Evolutionary conservation across 768 basidiomycete genomes (phyloP), one percentile per base, ranked within the genome.

Genomic region (Glaciozyma antarctica): DNA sequence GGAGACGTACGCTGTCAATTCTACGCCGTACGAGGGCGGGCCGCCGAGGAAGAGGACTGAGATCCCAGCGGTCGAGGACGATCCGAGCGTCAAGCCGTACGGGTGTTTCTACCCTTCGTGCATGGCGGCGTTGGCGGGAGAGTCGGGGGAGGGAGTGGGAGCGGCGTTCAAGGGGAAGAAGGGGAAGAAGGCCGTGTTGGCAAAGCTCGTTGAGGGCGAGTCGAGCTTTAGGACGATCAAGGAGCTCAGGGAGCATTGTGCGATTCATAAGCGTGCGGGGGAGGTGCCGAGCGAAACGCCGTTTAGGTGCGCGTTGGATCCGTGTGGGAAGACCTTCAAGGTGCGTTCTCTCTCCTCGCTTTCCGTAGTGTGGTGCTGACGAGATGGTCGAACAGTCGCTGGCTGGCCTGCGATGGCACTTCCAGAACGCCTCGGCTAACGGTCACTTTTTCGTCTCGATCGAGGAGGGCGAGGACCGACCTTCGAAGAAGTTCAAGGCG

Each of bases 281-380:
- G 44, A 26, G 44, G 52, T n/a, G 22, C 3, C 38, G 32, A 55
- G 53, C 30, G 66, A 71, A 43, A 53, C 62, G 59, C 70, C 70
- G 54, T 71, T 63, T 45, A 24, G 70, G 51, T 71, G 70, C 21
- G 66, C 70, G 58, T 30, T 71, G 22, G 66, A 67, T n/a, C 70
- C 70, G 26, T 71, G 70, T 44, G 70, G 64, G 41, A 71, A 71
- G 64, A 71, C 64, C 7, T 71, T 71, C 64, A 70, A 60, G 59
- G 66, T 69, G 56, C 30, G 68, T 58, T 41, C 34, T 19, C 8
- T 19, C 41, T 43, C n/a, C 38, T 24, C 16, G 7, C 5, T 21
- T 24, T 19, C 22, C 7, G 3, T 6, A 12, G 22, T 24, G 22
- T 6, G 13, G 28, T 54, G 16, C 26, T 54, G 53, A 54, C 53